Evolutionary conservation across 768 basidiomycete species (phyloP), one percentile per base, ranked within the genome.

Genomic region (Aureoboletus auriporus): DNA sequence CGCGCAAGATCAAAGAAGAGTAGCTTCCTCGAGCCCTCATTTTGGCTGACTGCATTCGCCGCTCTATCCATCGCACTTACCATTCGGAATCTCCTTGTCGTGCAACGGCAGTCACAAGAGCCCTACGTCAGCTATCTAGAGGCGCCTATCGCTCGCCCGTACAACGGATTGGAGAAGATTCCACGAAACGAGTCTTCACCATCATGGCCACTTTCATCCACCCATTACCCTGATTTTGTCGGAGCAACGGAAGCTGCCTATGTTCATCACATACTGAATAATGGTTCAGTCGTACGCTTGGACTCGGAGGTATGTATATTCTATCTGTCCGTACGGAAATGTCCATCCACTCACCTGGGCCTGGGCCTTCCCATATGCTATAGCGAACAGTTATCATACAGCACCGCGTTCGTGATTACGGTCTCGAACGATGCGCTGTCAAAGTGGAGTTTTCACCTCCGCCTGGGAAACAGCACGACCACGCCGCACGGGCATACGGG

Each of bases 121-220:
- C 35, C 42, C 3, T 20, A 17, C 23, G 30, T 20, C 38, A 33
- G 13, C 27, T 43, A 38, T 40, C n/a, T 55, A 16, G 48, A 60
- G 9, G 52, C 50, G 6, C 38, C 53, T 29, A 26, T 60, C n/a
- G 48, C 49, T 28, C 58, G 53, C 16, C 62, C 56, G 17, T 62
- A 62, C 36, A 58, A 46, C 7, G 61, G 61, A 6, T 33, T 64
- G 23, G 61, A 58, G 33, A 61, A 40, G 39, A 44, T 62, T 6
- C n/a, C 47, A 14, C 59, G 61, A 12, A 62, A 62, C n/a, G 52
- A 49, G 26, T 61, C 62, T n/a, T 64, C 61, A 5, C 59, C 59
- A n/a, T 61, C 45, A 13, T 62, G 61, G 62, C 61, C 61, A 6
- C 51, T 62, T 31, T 50, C 50, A 3, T 56, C 58, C 17, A 58